phyloP scores from a whole-genome alignment of 1,284 basidiomycete species.

The Apiotrichum laibachii region DNA sequence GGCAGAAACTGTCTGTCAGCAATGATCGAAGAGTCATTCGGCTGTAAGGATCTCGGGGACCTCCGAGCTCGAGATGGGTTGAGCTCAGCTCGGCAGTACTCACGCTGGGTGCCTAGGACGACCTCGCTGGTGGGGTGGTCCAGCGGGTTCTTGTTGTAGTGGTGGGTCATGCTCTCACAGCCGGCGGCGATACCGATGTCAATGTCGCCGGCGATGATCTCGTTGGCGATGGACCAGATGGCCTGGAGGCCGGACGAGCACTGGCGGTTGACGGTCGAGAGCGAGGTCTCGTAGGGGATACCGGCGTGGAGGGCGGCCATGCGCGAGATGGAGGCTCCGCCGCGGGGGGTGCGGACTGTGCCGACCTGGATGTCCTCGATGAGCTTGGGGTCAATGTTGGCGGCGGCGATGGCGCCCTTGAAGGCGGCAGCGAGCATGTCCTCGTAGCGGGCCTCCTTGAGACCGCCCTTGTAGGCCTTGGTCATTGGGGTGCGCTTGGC shows the following conservation, averaged over 20 bases:
- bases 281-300: conserved; percentile 51
- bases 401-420: conserved; percentile 29
- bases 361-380: conserved; percentile 67
- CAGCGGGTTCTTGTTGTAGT: conserved; percentile 69
- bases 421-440: conserved; percentile 75
- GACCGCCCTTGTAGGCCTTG: conserved; percentile 78
- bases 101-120: conserved; percentile 69
- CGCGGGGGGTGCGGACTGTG: conserved; percentile 49
- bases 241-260: conserved; percentile 85
- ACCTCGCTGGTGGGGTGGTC: conserved; percentile 75
- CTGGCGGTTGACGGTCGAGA: conserved; percentile 87
- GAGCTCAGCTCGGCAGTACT: conserved; percentile 59
- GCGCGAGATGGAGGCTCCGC: conserved; percentile 21
- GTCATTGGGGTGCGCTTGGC: conserved; percentile 24
- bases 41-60: too few species aligned
- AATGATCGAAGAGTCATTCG: too few species aligned
- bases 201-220: conserved; percentile 76
- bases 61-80: too few species aligned
- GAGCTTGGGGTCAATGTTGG: conserved; percentile 71
- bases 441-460: conserved; percentile 83
- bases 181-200: conserved; percentile 80
- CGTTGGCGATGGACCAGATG: conserved; percentile 63
- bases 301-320: conserved; percentile 21
- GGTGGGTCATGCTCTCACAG: conserved; percentile 72
- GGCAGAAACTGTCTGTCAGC: conserved; percentile 64